Evolutionary conservation across 805 yeast genomes (phyloP), one percentile per base, ranked within the genome.

Genomic region (Myxozyma melibiosi): DNA sequence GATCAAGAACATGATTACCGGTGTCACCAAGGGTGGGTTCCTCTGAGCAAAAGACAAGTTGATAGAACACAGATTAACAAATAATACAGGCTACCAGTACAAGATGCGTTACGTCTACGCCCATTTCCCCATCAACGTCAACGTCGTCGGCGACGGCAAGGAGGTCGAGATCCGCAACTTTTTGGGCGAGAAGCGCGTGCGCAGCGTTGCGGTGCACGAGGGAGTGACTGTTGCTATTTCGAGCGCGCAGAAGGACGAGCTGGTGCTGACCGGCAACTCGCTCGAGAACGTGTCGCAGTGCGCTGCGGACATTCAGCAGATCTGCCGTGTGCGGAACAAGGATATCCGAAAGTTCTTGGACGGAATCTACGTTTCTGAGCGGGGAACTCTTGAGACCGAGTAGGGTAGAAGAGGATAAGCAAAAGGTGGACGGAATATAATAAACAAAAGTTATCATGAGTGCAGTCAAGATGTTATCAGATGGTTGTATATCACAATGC

Each of bases 41-140:
- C 11, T 13, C 30, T 34, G n/a, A n/a, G n/a, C n/a, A n/a, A n/a
- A n/a, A n/a, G n/a, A n/a, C n/a, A n/a, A n/a, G n/a, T n/a, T n/a
- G n/a, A n/a, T 9, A 4, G n/a, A n/a, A 18, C 30, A 31, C 16
- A 37, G n/a, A n/a, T n/a, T n/a, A n/a, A n/a, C n/a, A n/a, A n/a
- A n/a, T n/a, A n/a, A 6, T 40, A 18, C 28, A 56, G 64, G 66
- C 31, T 92, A 81, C 96, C 85, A 88, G 82, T 94, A 94, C 94
- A 94, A 94, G 88, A 87, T 94, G 97, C 90, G 98, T 85, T 91
- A 90, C 79, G 99, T 94, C 67, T 95, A 92, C 77, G 99, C 99
- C 86, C 99, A 94, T 89, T 94, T 94, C 96, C 99, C 99, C 78
- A 94, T 95, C 81, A 94, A 94, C 81, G 97, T 94, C 70, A 92